Evolutionary conservation across 1,284 basidiomycete genomes (phyloP).

Genomic region (Quambalaria eucalypti): DNA sequence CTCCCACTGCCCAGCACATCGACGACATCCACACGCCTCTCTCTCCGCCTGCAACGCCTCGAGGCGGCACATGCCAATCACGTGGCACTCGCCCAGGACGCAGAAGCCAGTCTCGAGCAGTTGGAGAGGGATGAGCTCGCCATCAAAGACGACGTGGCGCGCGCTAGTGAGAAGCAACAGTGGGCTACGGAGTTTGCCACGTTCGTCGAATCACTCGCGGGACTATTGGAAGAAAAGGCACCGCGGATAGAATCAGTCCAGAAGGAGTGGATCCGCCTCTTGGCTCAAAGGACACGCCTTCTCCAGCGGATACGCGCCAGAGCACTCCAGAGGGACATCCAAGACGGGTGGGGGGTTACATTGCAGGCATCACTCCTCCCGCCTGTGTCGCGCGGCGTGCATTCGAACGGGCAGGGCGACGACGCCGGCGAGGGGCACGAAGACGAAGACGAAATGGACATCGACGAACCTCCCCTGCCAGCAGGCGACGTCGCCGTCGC

Average conservation of each 20-base stretch:
- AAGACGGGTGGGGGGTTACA: slow-evolving; percentile 16
- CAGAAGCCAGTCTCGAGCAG: slow-evolving; percentile 11
- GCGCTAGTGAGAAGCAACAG: slow-evolving; percentile 22
- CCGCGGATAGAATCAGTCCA: slow-evolving; percentile 28
- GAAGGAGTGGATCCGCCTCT: slow-evolving; percentile 13
- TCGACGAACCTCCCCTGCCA: slow-evolving; percentile 9
- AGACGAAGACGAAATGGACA: not conserved
- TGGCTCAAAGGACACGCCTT: slow-evolving; percentile 14
- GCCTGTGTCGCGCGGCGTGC: not conserved
- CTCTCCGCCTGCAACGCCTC: slow-evolving; percentile 12
- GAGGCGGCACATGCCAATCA: slow-evolving; percentile 17
- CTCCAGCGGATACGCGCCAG: slow-evolving; percentile 11
- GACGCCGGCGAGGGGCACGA: not conserved
- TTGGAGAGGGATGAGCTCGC: slow-evolving; percentile 21
- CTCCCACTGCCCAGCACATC: slow-evolving; percentile 25
- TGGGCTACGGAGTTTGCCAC: slow-evolving; percentile 38
- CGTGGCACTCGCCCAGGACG: slow-evolving; percentile 9
- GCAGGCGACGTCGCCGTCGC: not conserved
- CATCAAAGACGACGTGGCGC: slow-evolving; percentile 23
- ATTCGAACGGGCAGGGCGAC: not conserved
- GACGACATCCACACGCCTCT: slow-evolving; percentile 23
- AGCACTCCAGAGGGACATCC: no score
- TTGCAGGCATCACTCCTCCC: slow-evolving; percentile 10
- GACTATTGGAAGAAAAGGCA: slow-evolving; percentile 33
- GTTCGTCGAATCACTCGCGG: slow-evolving; percentile 29